Percentiles rank a stretch among this genome's conserved stretches.
phyloP scores from a whole-genome alignment of 2,329 filamentous ascomycete genomes.

The Colletotrichum sp. region DNA sequence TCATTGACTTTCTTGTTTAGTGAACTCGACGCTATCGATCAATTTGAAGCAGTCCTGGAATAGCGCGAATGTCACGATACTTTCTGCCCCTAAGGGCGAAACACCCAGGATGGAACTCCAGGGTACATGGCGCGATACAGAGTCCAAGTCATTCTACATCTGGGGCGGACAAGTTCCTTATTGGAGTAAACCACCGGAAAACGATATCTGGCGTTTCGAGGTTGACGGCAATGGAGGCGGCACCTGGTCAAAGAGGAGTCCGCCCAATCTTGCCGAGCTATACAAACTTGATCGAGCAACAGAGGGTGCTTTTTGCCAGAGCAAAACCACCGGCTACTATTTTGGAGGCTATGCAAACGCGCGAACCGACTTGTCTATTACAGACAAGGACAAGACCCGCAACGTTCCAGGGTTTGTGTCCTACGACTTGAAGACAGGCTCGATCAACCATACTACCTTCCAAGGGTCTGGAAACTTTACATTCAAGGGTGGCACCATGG shows the following conservation, averaged over 20 bases:
- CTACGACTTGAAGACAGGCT: slow-evolving; percentile 34
- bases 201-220: slow-evolving; percentile 36
- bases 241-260: slow-evolving; percentile 30
- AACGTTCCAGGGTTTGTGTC: slow-evolving; percentile 33
- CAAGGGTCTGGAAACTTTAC: slow-evolving; percentile 26
- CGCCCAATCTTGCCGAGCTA: slow-evolving; percentile 33
- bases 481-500: slow-evolving; percentile 31
- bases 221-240: slow-evolving; percentile 36
- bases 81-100: slow-evolving; percentile 32
- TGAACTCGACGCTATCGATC: slow-evolving; percentile 39
- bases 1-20: slow-evolving; percentile 16
- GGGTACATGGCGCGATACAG: slow-evolving; percentile 35
- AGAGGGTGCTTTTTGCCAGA: slow-evolving; percentile 31
- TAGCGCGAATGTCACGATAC: slow-evolving; percentile 34
- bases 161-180: slow-evolving; percentile 36
- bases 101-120: slow-evolving; percentile 29
- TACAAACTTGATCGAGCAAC: slow-evolving; percentile 38
- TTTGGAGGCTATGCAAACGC: slow-evolving; percentile 33
- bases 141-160: slow-evolving; percentile 33
- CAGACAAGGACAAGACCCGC: slow-evolving; percentile 6
- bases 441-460: slow-evolving; percentile 31
- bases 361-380: slow-evolving; percentile 28
- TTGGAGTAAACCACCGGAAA: slow-evolving; percentile 24
- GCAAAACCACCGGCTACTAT: slow-evolving; percentile 31
- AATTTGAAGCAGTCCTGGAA: slow-evolving; percentile 37